Conservation (phyloP, 225 moss, liverwort and hornwort genomes). For the Bryum argenteum region DNA sequence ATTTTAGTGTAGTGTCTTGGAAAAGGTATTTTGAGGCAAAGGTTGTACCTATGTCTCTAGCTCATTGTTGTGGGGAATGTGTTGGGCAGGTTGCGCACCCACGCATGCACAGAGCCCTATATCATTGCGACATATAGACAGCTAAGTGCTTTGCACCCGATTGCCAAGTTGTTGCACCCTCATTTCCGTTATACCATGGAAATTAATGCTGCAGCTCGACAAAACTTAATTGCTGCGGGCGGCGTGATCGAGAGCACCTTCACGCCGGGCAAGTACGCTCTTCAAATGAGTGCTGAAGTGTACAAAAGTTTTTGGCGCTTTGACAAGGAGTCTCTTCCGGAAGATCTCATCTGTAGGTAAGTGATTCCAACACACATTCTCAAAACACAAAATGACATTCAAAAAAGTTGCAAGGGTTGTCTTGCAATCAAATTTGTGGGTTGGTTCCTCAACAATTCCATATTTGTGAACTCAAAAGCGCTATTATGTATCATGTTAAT, state of each 20-base stretch:
- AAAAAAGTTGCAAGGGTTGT: background rate
- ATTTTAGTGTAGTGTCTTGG: no score
- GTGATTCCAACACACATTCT: background rate
- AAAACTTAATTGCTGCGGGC: conserved; percentile 58
- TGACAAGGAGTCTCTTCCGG: conserved; percentile 70
- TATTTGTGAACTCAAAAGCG: no score
- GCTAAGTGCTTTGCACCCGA: conserved; percentile 77
- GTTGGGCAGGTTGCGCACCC: conserved; percentile 56
- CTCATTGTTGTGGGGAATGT: background rate
- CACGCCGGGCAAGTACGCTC: conserved; percentile 61
- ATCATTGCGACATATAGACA: conserved; percentile 79
- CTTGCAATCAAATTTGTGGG: no score
- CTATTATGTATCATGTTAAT: no score
- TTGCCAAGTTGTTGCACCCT: conserved; percentile 77
- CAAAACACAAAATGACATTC: no score
- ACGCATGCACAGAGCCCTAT: conserved; percentile 83
- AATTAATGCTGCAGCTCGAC: conserved; percentile 79
- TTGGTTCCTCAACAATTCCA: no score
- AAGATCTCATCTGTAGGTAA: conserved; percentile 78
- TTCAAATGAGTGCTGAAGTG: conserved; percentile 66
- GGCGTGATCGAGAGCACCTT: conserved; percentile 80
- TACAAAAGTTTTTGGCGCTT: conserved; percentile 76
- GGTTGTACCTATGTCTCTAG: background rate
- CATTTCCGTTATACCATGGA: conserved; percentile 92
- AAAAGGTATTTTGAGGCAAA: no score